Evolutionary conservation across 2,329 filamentous ascomycete genomes (phyloP), one percentile per base, ranked within the genome.

Genomic region (Fusarium praegraminearum): DNA sequence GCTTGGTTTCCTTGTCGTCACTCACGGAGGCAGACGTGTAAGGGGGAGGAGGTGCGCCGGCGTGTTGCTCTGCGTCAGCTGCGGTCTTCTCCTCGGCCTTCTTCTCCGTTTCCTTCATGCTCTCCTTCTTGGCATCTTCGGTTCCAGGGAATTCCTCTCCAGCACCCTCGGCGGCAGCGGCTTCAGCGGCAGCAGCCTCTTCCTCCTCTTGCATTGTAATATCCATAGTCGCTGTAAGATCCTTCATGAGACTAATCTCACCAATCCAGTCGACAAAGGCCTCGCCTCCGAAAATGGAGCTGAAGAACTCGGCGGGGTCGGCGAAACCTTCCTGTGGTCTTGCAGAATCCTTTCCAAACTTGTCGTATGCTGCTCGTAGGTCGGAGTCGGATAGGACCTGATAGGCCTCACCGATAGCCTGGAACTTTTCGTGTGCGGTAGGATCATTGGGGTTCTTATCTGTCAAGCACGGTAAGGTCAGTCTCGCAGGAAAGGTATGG

Each of bases 391-490:
- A 96, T 69, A 99, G 89, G 52, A 99, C 92, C 81, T 91, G 89
- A 78, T 91, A 91, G 46, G 89, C 89, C 77, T 91, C 89, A 75
- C 89, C 89, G 76, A 97, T 94, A 63, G 89, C 90, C 83, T 99
- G 96, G 82, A 99, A 99, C 80, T 94, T 95, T 77, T 90, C 92
- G 82, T 97, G 93, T 38, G 96, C 96, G 26, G 91, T 93, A 71
- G 96, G 94, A 79, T 99, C 96, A 76, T 94, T 93, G 61, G 95
- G 96, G 81, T 99, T 99, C 85, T 99, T 99, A 84, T 99, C 96
- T 93, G 78, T 24, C 55, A 54, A 57, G 64, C 62, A 73, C 59
- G 38, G 38, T 41, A 52, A 10, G 41, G 41, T 73, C 33, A 68
- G 61, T 52, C 41, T 26, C 20, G 32, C 28, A 24, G 22, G 20